Base-by-base conservation (phyloP, 768 basidiomycete species). In the Collybia sp. region DNA sequence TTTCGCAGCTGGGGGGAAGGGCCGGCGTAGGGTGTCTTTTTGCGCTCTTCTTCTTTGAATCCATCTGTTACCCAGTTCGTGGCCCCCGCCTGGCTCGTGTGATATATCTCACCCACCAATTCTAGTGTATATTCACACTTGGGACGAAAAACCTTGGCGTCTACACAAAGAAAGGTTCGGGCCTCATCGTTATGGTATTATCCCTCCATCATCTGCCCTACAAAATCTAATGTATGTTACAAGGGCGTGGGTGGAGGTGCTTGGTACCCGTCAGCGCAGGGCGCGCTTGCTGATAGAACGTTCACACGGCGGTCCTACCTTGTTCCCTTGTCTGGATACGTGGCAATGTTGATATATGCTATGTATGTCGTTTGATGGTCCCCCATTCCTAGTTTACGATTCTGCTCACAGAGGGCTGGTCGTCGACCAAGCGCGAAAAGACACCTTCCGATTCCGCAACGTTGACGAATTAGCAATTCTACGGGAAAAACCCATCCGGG, bases 11-110 rank as follows among this genome's bases (percentile, higher is more conserved):
- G 6, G 64, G 71, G 6, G 82, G 84, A 12, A 65, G 67, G 43
- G 65, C 72, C 4, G 85, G 79, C 30, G 64, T 88, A 35, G 77
- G 69, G 9, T 82, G 76, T 63, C 58, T 87, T 31, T 86, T 83
- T 56, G 58, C 69, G 45, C 63, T 87, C 45, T 85, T 85, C 72
- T 84, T 82, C 71, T 84, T 85, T 58, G 85, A 86, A 62, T 84
- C 82, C 25, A 85, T 87, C 48, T 86, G 83, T 54, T 83, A 83
- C 52, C 81, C 82, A 5, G 78, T 77, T 48, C 8, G 45, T 40
- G 17, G 18, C 12, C 11, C 30, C 25, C 16, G 30, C 36, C 15
- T 35, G 32, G 38, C 6, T 30, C 42, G 19, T 12, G 45, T 19
- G 17, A 36, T 19, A 34, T 33, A 15, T 30, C 30, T 41, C 43